Conservation (phyloP, 2,329 filamentous ascomycete species). For the Alternaria solani region DNA sequence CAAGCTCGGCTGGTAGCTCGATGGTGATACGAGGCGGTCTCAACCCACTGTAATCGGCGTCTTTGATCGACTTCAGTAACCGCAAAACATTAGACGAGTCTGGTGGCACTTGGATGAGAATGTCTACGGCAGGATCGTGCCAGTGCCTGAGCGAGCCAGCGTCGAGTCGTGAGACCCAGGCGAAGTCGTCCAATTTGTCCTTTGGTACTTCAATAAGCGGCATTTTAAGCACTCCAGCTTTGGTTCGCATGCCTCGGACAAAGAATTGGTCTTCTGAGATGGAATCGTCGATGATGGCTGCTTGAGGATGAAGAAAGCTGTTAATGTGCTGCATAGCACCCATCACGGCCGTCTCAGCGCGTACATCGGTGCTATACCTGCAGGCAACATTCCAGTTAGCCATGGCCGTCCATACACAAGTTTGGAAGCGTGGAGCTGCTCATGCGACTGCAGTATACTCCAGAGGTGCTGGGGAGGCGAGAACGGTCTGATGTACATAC, state of each 20-base stretch:
- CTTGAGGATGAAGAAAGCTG: conserved; percentile 78
- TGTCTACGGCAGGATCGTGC: conserved; percentile 80
- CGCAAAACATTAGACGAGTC: conserved; percentile 78
- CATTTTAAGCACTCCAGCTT: conserved; percentile 61
- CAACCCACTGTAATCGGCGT: conserved; percentile 77
- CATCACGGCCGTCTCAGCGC: conserved; percentile 70
- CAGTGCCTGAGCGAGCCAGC: conserved; percentile 75
- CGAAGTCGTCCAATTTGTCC: conserved; percentile 67
- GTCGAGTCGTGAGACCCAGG: conserved; percentile 83
- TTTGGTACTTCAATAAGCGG: conserved; percentile 78
- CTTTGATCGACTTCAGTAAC: conserved; percentile 76
- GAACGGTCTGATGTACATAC: conserved; percentile 30
- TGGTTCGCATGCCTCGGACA: conserved; percentile 64
- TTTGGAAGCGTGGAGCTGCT: background rate
- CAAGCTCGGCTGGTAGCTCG: conserved; percentile 77
- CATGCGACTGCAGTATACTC: background rate
- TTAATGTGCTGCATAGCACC: conserved; percentile 76
- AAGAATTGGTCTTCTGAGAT: conserved; percentile 74
- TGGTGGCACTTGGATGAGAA: conserved; percentile 79
- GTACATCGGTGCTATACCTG: conserved; percentile 68
- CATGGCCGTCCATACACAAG: background rate
- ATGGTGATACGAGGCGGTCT: conserved; percentile 79
- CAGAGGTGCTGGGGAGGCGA: no score
- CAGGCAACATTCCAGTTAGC: background rate
- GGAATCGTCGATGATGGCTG: conserved; percentile 74